Evolutionary conservation across 2,329 filamentous ascomycete genomes (phyloP).

Genomic region (Verticillium albo-atrum): DNA sequence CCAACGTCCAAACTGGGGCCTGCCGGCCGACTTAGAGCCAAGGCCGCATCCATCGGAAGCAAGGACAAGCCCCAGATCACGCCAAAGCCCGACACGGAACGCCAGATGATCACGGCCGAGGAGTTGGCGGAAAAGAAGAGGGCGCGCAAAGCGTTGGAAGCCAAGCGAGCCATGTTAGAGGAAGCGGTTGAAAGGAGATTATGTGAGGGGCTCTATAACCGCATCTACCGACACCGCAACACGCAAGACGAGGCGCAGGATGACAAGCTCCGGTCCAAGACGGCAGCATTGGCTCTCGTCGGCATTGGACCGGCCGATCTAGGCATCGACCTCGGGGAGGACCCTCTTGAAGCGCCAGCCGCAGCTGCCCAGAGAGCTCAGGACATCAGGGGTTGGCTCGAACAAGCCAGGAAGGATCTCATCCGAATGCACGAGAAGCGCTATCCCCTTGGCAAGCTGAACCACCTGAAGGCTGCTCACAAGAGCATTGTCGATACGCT

Average conservation of each 20-base stretch:
- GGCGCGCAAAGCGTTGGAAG: constrained; percentile 71
- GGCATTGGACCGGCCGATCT: constrained; percentile 86
- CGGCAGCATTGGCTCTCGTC: constrained; percentile 83
- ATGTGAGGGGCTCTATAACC: constrained; percentile 79
- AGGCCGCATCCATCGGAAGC: constrained; percentile 48
- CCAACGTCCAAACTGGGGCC: constrained; percentile 52
- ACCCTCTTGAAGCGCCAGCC: constrained; percentile 48
- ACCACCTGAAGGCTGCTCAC: constrained; percentile 81
- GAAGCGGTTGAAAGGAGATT: constrained; percentile 86
- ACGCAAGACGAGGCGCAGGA: constrained; percentile 94
- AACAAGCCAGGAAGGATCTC: constrained; percentile 66
- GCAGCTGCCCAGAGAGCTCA: constrained; percentile 55
- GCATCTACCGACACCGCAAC: constrained; percentile 85
- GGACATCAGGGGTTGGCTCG: constrained; percentile 69
- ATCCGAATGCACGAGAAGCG: constrained; percentile 79
- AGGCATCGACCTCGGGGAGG: constrained; percentile 66
- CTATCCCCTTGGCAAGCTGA: constrained; percentile 87
- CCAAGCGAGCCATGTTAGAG: constrained; percentile 72
- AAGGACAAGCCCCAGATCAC: constrained; percentile 44
- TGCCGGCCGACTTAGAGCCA: constrained; percentile 51
- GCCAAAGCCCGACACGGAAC: constrained; percentile 44
- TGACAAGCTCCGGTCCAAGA: constrained; percentile 90
- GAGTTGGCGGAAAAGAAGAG: constrained; percentile 79
- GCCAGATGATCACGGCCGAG: constrained; percentile 86
- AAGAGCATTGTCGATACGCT: constrained; percentile 90